Evolutionary conservation across 305 asterid genomes (phyloP).

Genomic region (Fraxinus velutina): DNA sequence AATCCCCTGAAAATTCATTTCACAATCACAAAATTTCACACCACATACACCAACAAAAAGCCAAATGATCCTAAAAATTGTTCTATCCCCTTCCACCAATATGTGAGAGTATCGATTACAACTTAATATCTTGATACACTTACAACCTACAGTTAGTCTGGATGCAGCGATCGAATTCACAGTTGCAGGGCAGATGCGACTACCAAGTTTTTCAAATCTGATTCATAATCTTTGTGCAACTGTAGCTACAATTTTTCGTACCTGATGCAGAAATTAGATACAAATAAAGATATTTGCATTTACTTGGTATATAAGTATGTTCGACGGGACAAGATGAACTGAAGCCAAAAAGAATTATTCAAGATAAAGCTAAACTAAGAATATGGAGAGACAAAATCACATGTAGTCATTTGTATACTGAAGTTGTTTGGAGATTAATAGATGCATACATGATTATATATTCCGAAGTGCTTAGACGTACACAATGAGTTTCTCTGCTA

Average conservation of each 20-base stretch:
- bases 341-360: background rate
- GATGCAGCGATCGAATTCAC: background rate
- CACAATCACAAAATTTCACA: slow-evolving; percentile 14
- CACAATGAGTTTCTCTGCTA: no score
- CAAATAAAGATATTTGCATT: slow-evolving; percentile 5
- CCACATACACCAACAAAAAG: background rate
- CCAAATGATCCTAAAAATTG: background rate
- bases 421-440: background rate
- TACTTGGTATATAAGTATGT: background rate
- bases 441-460: no score
- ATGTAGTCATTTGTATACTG: background rate
- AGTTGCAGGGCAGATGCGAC: background rate
- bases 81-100: background rate
- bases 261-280: slow-evolving; percentile 10
- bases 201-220: background rate
- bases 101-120: background rate
- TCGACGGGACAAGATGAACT: background rate
- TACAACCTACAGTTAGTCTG: background rate
- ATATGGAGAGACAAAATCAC: background rate
- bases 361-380: background rate
- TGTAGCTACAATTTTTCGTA: background rate
- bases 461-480: no score
- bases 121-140: background rate
- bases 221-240: background rate
- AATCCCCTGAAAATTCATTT: background rate